phyloP scores from a whole-genome alignment of 2,329 filamentous ascomycete genomes.

The Trichophyton equinum region DNA sequence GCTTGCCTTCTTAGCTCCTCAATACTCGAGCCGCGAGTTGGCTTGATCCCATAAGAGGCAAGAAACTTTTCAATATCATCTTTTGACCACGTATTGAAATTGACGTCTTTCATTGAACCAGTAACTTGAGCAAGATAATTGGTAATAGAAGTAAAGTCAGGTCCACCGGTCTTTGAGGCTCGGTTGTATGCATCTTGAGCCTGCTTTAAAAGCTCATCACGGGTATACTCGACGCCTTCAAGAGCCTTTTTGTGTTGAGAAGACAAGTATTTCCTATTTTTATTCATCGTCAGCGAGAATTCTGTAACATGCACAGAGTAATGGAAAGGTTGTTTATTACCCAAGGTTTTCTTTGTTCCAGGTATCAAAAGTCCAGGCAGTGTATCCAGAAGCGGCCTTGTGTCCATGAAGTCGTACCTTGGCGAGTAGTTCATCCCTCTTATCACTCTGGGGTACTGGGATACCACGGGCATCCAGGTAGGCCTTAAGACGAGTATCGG shows the following conservation, averaged over 20 bases:
- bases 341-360: conserved; percentile 59
- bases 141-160: conserved; percentile 51
- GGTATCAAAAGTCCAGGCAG: conserved; percentile 68
- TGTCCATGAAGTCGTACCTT: conserved; percentile 61
- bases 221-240: conserved; percentile 51
- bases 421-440: conserved; percentile 59
- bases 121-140: conserved; percentile 57
- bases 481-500: conserved; percentile 62
- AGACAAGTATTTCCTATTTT: conserved; percentile 37
- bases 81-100: conserved; percentile 61
- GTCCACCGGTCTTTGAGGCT: conserved; percentile 36
- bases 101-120: conserved; percentile 48
- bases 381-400: conserved; percentile 55
- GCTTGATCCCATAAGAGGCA: conserved; percentile 61
- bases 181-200: conserved; percentile 36
- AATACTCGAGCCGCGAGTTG: conserved; percentile 53
- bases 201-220: conserved; percentile 58
- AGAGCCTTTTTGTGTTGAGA: conserved; percentile 42
- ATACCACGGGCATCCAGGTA: conserved; percentile 67
- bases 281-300: not conserved
- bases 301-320: not conserved
- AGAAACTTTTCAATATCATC: conserved; percentile 66
- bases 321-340: conserved; percentile 18
- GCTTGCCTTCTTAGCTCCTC: conserved; percentile 60
- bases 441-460: conserved; percentile 58